Evolutionary conservation across 2,329 filamentous ascomycete genomes (phyloP).

Genomic region (Fusarium graminum): DNA sequence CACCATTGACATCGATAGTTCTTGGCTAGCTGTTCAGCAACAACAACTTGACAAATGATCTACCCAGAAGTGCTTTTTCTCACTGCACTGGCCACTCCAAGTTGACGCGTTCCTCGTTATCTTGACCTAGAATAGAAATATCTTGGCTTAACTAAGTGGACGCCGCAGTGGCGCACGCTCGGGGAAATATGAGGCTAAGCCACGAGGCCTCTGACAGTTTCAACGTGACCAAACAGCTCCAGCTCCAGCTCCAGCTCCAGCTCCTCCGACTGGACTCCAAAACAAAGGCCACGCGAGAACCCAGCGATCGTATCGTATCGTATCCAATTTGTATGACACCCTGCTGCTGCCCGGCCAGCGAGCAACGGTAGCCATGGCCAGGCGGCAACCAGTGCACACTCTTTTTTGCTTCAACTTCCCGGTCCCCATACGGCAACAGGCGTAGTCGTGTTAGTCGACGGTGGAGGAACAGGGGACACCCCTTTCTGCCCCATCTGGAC

Average conservation of each 20-base stretch:
- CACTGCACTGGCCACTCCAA: constrained; percentile 2
- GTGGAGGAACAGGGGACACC: constrained; percentile 36
- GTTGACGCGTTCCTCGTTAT: constrained; percentile 1
- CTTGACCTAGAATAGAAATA: constrained; percentile 28
- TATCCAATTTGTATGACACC: constrained; percentile 26
- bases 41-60: neutral
- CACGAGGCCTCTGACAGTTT: constrained; percentile 26
- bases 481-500: constrained; percentile 23
- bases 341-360: constrained; percentile 39
- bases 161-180: constrained; percentile 32
- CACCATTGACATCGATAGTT: constrained; percentile 18
- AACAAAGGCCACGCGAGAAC: constrained; percentile 45
- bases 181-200: constrained; percentile 18
- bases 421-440: constrained; percentile 18
- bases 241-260: constrained; percentile 8
- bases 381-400: constrained; percentile 33
- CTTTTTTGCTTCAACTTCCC: neutral
- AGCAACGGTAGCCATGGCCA: constrained; percentile 29
- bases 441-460: constrained; percentile 36
- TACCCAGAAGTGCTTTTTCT: neutral
- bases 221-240: constrained; percentile 20
- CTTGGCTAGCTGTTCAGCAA: constrained; percentile 1
- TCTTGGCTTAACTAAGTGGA: neutral
- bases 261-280: constrained; percentile 18
- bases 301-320: constrained; percentile 23